Evolutionary conservation across 2,329 filamentous ascomycete species (phyloP).

Genomic region (Coniochaeta pulveracea): DNA sequence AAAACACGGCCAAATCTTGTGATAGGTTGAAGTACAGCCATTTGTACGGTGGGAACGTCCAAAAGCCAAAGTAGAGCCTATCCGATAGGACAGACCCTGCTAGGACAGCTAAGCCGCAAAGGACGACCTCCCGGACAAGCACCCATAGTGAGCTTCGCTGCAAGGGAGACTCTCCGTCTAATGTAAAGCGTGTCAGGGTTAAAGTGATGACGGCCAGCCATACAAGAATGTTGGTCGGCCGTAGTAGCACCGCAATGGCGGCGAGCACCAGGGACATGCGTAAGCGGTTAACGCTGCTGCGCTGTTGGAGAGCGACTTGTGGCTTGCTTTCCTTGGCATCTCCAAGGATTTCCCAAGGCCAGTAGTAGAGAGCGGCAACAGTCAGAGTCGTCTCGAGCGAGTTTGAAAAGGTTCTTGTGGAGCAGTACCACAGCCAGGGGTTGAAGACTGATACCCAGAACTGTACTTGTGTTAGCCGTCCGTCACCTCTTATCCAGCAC

Average conservation of each 20-base stretch:
- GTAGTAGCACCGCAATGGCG: slow-evolving; percentile 70
- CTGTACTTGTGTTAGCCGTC: slow-evolving; percentile 27
- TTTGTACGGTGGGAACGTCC: slow-evolving; percentile 79
- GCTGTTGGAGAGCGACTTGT: slow-evolving; percentile 21
- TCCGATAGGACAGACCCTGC: slow-evolving; percentile 57
- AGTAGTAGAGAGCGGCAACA: slow-evolving; percentile 64
- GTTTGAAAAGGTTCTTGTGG: slow-evolving; percentile 88
- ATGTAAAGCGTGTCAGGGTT: slow-evolving; percentile 21
- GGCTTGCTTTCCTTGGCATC: slow-evolving; percentile 25
- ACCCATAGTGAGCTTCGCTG: slow-evolving; percentile 31
- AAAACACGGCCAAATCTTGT: slow-evolving; percentile 82
- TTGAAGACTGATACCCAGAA: slow-evolving; percentile 61
- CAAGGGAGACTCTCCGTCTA: slow-evolving; percentile 29
- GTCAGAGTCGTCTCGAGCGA: slow-evolving; percentile 86
- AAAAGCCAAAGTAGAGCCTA: slow-evolving; percentile 67
- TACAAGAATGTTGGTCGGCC: slow-evolving; percentile 81
- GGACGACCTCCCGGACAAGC: slow-evolving; percentile 49
- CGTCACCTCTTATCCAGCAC: background rate
- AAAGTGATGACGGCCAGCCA: slow-evolving; percentile 60
- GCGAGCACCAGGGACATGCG: slow-evolving; percentile 62
- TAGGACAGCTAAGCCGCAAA: slow-evolving; percentile 54
- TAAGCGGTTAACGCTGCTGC: slow-evolving; percentile 26
- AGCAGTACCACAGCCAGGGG: slow-evolving; percentile 96
- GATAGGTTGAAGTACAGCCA: slow-evolving; percentile 88
- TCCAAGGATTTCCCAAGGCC: slow-evolving; percentile 69